Conservation (phyloP, 225 moss, liverwort and hornwort species). For the Pleurozium schreberi region DNA sequence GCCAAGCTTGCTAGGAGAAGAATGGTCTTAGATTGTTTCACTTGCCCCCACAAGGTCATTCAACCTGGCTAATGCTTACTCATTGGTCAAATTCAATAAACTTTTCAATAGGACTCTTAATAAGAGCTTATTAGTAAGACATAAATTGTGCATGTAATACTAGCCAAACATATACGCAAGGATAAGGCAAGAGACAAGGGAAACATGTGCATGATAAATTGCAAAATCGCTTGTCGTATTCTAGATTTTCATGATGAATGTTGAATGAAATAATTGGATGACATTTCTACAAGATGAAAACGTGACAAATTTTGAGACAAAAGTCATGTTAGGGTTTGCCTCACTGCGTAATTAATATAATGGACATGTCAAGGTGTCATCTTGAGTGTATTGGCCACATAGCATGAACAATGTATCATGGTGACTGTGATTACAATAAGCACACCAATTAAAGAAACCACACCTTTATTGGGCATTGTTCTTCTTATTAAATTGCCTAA, state of each 20-base stretch:
- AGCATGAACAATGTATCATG: neutral
- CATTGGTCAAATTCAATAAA: no score
- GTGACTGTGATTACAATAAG: neutral
- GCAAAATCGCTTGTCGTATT: fast-evolving
- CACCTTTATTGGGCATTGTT: no score
- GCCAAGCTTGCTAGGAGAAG: no score
- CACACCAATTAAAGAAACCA: no score
- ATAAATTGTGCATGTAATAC: no score
- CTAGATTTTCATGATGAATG: neutral
- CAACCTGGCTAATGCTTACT: no score
- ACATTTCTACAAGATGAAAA: neutral
- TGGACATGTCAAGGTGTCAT: neutral
- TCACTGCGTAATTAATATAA: neutral
- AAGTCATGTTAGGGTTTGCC: neutral
- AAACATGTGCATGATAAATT: neutral
- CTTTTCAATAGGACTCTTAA: no score
- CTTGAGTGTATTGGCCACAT: neutral
- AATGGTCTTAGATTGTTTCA: no score
- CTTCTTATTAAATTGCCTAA: neutral
- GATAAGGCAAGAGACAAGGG: fast-evolving
- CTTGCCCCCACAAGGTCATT: no score
- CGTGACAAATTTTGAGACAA: fast-evolving
- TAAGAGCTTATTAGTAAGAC: no score
- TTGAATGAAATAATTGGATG: neutral
- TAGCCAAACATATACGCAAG: neutral